A percentile compares a stretch with the other conserved stretches of the same genome.
Conservation (phyloP, 371 early-diverging fungal species). For the Mucor indicus region DNA sequence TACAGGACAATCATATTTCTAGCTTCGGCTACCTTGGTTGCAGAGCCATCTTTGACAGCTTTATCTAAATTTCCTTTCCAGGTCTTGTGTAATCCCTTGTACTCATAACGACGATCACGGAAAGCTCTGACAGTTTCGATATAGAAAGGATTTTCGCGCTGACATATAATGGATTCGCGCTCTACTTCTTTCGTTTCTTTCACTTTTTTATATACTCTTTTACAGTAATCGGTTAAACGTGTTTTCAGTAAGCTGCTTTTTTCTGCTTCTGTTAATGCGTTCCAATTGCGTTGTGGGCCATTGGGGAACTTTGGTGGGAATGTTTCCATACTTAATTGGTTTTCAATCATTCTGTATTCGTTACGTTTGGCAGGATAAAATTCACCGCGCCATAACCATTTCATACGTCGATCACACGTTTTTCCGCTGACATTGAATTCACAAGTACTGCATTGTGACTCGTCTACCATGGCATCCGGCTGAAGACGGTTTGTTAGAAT, state of each 20-base stretch:
- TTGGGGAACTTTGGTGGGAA: conserved; percentile 63
- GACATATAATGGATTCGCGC: conserved; percentile 92
- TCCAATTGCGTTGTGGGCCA: conserved; percentile 63
- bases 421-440: conserved; percentile 90
- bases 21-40: conserved; percentile 80
- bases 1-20: conserved; percentile 94
- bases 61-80: conserved; percentile 86
- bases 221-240: conserved; percentile 85
- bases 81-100: conserved; percentile 91
- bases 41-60: conserved; percentile 62
- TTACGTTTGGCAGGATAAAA: conserved; percentile 88
- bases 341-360: conserved; percentile 92
- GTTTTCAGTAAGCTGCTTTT: conserved; percentile 75
- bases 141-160: conserved; percentile 99
- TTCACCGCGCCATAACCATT: conserved; percentile 99
- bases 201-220: conserved; percentile 87
- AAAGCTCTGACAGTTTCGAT: conserved; percentile 97
- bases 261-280: conserved; percentile 63
- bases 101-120: conserved; percentile 98
- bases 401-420: conserved; percentile 93
- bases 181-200: conserved; percentile 79
- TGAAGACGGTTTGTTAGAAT: conserved; percentile 99
- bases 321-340: conserved; percentile 79
- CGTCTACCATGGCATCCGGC: conserved; percentile 96
- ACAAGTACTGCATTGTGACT: conserved; percentile 92